Evolutionary conservation across 2,329 filamentous ascomycete species (phyloP).

Genomic region (Calonectria pseudoreteaudii): DNA sequence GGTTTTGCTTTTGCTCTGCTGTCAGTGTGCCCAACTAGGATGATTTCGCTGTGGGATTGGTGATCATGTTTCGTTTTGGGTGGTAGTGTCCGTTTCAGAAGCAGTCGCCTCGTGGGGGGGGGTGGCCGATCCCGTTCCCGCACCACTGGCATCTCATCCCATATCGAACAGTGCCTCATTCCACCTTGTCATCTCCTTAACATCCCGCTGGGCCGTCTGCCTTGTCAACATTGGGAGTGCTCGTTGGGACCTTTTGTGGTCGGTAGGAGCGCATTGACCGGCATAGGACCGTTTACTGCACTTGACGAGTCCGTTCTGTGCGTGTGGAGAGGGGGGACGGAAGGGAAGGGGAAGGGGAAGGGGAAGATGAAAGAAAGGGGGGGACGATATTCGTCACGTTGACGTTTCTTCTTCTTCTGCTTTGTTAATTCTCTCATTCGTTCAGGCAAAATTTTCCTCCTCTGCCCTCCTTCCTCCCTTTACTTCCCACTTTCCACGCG

Average conservation of each 20-base stretch:
- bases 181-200: not conserved
- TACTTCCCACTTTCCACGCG: not conserved
- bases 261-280: not conserved
- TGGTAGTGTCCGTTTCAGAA: constrained; percentile 10
- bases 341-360: not conserved
- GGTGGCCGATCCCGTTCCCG: constrained; percentile 3
- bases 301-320: not conserved
- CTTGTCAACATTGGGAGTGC: not conserved
- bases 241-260: not conserved
- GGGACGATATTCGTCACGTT: not conserved
- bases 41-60: not conserved
- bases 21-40: not conserved
- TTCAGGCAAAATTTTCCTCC: not conserved
- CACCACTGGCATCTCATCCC: constrained; percentile 2
- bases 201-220: not conserved
- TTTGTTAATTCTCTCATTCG: constrained; percentile 2
- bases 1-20: not conserved
- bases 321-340: not conserved
- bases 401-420: not conserved
- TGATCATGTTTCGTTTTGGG: constrained; percentile 22
- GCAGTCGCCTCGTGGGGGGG: constrained; percentile 7
- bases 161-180: not conserved
- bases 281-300: not conserved
- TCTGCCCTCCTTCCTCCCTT: not conserved
- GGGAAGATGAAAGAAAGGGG: not conserved